These are phyloP conservation scores for Diaporthe humulicola DNA, from an alignment of 2,329 filamentous ascomycete genomes.

Conservation along the genomic window DNA sequence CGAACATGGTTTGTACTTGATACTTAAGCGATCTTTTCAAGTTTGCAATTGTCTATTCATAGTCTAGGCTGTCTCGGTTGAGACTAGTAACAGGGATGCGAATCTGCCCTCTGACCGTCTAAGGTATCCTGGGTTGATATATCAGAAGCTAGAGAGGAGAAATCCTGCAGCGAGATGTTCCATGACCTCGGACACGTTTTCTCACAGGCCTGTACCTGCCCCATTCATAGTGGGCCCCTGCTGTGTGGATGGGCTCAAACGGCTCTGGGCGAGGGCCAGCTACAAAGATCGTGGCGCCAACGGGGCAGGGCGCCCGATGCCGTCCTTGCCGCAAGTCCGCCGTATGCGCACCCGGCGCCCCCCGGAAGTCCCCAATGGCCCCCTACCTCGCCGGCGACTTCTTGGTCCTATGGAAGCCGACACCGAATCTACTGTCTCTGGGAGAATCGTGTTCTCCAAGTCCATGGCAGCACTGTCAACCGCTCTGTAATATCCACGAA, in stretches of 20 bases:
- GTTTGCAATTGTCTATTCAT: background rate
- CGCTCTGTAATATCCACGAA: background rate
- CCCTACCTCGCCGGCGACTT: background rate
- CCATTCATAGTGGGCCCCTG: background rate
- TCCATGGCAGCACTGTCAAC: background rate
- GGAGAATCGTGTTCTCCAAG: background rate
- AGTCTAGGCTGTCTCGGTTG: background rate
- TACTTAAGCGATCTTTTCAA: too few relatives aligned
- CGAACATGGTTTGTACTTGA: too few relatives aligned
- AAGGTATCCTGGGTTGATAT: background rate
- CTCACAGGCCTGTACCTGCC: background rate
- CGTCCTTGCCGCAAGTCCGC: background rate
- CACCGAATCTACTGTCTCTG: background rate
- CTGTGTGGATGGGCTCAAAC: background rate
- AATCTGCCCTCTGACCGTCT: background rate
- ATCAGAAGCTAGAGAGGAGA: background rate
- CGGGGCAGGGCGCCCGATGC: background rate
- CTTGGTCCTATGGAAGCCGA: background rate
- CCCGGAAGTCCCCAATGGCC: background rate
- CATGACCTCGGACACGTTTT: background rate
- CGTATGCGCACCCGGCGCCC: too few relatives aligned
- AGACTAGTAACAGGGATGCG: too few relatives aligned
- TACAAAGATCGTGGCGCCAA: background rate
- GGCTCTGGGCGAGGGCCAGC: background rate
- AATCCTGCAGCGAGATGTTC: background rate